Conservation (phyloP, 2,329 filamentous ascomycete species). For the Gaeumannomyces sp. region DNA sequence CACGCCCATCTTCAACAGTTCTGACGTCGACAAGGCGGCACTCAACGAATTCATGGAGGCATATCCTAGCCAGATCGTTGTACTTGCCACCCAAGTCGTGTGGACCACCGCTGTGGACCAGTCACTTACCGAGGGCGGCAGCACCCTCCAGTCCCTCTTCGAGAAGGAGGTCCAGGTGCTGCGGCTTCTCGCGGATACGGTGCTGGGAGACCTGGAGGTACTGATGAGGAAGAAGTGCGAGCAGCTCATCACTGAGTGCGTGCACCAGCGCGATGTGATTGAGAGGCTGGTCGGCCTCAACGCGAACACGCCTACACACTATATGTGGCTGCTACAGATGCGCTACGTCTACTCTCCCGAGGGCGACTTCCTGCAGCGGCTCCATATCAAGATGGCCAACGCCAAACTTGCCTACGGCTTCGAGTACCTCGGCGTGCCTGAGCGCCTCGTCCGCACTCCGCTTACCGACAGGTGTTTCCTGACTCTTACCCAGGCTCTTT, state of each 20-base stretch:
- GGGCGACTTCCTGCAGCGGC: conserved; percentile 73
- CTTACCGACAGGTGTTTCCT: conserved; percentile 98
- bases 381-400: conserved; percentile 95
- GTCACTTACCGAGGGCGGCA: conserved; percentile 65
- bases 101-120: conserved; percentile 88
- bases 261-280: conserved; percentile 92
- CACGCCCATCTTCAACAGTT: conserved; percentile 66
- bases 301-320: conserved; percentile 71
- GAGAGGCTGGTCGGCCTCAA: conserved; percentile 74
- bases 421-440: conserved; percentile 93
- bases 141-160: conserved; percentile 63
- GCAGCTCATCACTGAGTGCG: conserved; percentile 96
- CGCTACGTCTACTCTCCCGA: conserved; percentile 83
- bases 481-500: conserved; percentile 91
- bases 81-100: conserved; percentile 85
- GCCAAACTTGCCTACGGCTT: conserved; percentile 94
- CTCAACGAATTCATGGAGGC: conserved; percentile 75
- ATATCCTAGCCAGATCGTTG: conserved; percentile 91
- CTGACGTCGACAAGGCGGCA: conserved; percentile 60
- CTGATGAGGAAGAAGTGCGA: conserved; percentile 95
- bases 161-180: conserved; percentile 81
- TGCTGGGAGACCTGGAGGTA: conserved; percentile 80
- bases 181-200: conserved; percentile 77
- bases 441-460: conserved; percentile 92
- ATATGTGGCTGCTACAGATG: conserved; percentile 95